Conservation (phyloP, 352 stramenopile genomes). For the Pythium coloratum region DNA sequence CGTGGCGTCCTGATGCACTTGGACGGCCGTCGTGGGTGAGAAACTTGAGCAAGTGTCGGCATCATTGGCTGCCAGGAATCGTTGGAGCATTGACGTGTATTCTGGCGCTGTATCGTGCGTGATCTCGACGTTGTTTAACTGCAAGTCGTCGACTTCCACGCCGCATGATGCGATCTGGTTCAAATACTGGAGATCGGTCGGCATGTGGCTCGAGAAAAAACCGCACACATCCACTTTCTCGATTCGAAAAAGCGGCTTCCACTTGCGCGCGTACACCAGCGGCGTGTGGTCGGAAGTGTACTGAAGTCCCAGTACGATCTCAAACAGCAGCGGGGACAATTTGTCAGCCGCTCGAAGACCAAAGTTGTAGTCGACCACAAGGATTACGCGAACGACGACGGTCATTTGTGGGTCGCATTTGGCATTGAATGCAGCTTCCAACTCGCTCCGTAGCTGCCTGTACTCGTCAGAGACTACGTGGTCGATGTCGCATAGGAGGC, state of each 20-base stretch:
- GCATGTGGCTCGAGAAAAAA: neutral
- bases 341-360: neutral
- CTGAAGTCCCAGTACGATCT: neutral
- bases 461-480: neutral
- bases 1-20: neutral
- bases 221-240: neutral
- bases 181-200: neutral
- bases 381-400: neutral
- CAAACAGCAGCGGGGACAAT: neutral
- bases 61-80: neutral
- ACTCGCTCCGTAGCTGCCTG: neutral
- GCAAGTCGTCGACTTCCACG: neutral
- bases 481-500: neutral
- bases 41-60: neutral
- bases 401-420: neutral
- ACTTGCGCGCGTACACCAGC: neutral
- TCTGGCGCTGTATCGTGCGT: neutral
- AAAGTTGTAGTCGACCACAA: neutral
- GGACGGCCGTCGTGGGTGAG: neutral
- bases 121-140: neutral
- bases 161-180: neutral
- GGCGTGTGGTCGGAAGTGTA: neutral
- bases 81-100: neutral
- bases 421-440: neutral
- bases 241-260: neutral